phyloP scores from a whole-genome alignment of 176 grass and related monocot species.

The Oryza nivara region DNA sequence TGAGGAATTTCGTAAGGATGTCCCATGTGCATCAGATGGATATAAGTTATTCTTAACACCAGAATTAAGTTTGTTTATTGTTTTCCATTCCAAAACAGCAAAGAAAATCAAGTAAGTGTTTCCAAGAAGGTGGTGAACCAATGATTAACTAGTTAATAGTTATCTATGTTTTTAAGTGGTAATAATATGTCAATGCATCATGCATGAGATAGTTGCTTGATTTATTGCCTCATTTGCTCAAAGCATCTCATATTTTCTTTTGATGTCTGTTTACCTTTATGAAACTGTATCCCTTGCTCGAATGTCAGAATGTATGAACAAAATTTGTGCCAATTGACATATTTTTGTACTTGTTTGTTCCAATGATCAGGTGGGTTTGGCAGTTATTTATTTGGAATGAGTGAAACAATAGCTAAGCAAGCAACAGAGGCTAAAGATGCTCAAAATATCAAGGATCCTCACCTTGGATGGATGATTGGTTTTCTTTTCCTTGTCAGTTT shows the following conservation, averaged over 20 bases:
- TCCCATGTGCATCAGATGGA: slow-evolving; percentile 7
- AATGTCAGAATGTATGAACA: slow-evolving; percentile 13
- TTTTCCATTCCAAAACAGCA: slow-evolving; percentile 1
- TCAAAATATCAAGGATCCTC: slow-evolving; percentile 74
- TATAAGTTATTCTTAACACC: slow-evolving; percentile 14
- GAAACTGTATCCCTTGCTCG: not conserved
- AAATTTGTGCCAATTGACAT: not conserved
- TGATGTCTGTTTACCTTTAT: not conserved
- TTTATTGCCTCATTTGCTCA: slow-evolving; percentile 2
- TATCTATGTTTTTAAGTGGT: slow-evolving; percentile 25
- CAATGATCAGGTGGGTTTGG: slow-evolving; percentile 84
- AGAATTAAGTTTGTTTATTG: not conserved
- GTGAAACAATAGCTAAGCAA: slow-evolving; percentile 66
- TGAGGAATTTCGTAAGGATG: not conserved
- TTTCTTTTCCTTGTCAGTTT: slow-evolving; percentile 92
- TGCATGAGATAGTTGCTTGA: slow-evolving; percentile 15
- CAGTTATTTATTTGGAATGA: slow-evolving; percentile 91
- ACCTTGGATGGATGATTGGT: slow-evolving; percentile 90
- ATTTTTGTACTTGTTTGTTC: slow-evolving; percentile 7
- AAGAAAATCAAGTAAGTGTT: not conserved
- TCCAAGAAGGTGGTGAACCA: slow-evolving; percentile 1
- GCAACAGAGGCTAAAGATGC: slow-evolving; percentile 66
- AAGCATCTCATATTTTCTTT: slow-evolving; percentile 3
- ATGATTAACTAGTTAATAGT: not conserved
- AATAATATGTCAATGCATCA: not conserved